Base-by-base conservation (phyloP, 306 rosid genomes). In the Malus asiatica region DNA sequence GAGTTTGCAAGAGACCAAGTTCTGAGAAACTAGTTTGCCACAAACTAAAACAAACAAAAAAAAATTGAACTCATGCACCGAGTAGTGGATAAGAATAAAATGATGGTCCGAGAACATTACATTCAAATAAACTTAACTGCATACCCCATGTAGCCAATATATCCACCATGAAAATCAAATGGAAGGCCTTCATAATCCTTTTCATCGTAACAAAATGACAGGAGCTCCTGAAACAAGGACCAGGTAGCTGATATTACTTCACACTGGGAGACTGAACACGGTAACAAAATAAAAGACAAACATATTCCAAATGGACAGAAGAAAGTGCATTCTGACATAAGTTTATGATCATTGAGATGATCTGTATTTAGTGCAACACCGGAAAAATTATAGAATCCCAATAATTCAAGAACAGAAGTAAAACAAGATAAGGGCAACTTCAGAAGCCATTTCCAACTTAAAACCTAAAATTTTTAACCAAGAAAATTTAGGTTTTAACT, bases 91-190 rank as follows among this genome's bases (percentile, higher is more conserved):
- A 45, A 30, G 66, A 59, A 52, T 9, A 70, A 69, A 70, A 53
- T 14, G 27, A 51, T 68, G 5, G 76, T 69, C 62, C 46, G 57
- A 46, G 20, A 67, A 33, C 46, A n/a, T 14, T 29, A 70, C 25
- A 30, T 67, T 52, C 42, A 63, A 77, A 80, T 19, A 80, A 71
- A 68, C 77, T 40, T 53, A 48, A 76, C 73, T 78, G 84, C 98
- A 70, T 89, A 96, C 98, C 99, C 99, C 1, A 96, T 79, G 83
- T 92, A 96, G 85, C 99, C 99, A 79, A 96, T 81, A 86, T 85
- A 96, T 87, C 99, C 99, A 60, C 99, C 93, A 68, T 89, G 88
- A 77, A 96, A 96, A 83, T 96, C 98, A 75, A 96, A 96, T 11
- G 99, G 99, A 66, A 96, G 83, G 46, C 88, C 93, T 81, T 90